Evolutionary conservation across 176 grass and related monocot genomes (phyloP), one percentile per base, ranked within the genome.

Genomic region (Aegilops longissima): DNA sequence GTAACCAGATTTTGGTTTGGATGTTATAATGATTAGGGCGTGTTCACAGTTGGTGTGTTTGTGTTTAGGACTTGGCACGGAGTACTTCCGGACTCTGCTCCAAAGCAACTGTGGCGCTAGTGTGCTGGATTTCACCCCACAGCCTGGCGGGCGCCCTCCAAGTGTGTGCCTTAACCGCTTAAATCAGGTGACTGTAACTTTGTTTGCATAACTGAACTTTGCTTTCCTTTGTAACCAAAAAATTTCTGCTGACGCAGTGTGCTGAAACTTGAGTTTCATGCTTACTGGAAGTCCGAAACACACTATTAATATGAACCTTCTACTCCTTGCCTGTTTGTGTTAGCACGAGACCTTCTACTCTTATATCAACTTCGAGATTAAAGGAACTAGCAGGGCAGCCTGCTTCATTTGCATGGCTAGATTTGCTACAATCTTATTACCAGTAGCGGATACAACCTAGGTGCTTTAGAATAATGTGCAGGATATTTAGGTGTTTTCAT

Each of bases 91-190:
- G 80, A 52, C 88, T 88, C 90, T 98, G 21, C 90, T 98, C 34
- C 93, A 98, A 73, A 98, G 96, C 73, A 98, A 96, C n/a, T 98
- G 96, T 24, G 96, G 96, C 2, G 96, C 82, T 29, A 96, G 90
- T 61, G 93, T 94, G 58, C 51, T 98, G 66, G 96, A 98, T 66
- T 98, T 98, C 84, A 94, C 80, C 42, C 96, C 92, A 70, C 79
- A 85, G 71, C 20, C 84, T 35, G 51, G 73, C 5, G 90, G 84
- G 59, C 84, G 90, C 9, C 80, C 82, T 85, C 86, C 93, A 45
- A 87, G 34, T 76, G 95, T 99, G 36, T 96, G 94, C 78, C 92
- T 99, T 68, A 93, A 96, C 74, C 97, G 92, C 62, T 86, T 96
- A 82, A 96, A 99, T 91, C 94, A 96, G 92, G 97, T 90, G 47